Evolutionary conservation across 1,284 basidiomycete genomes (phyloP).

Genomic region (Pseudozyma sp.): DNA sequence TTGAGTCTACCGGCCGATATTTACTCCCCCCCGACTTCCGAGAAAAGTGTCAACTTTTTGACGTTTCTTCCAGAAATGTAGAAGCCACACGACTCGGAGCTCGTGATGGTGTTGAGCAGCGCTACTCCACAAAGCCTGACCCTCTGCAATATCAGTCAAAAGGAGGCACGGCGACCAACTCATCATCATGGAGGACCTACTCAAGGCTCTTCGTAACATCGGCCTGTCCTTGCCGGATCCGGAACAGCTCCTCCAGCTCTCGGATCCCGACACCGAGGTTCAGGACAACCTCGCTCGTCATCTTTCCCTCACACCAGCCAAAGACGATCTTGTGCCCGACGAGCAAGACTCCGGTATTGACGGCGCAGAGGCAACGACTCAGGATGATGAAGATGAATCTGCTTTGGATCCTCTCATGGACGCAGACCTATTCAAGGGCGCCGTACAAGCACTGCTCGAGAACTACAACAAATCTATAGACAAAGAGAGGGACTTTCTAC

Average conservation of each 20-base stretch:
- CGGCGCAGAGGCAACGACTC: not conserved
- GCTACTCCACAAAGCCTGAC: not conserved
- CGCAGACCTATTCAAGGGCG: conserved; percentile 63
- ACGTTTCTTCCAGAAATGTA: conserved; percentile 22
- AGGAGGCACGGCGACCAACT: not conserved
- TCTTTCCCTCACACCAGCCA: conserved; percentile 54
- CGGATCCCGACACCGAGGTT: conserved; percentile 54
- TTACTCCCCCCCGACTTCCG: conserved; percentile 14
- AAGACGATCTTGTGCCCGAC: conserved; percentile 20
- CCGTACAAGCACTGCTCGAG: conserved; percentile 62
- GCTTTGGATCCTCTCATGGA: conserved; percentile 53
- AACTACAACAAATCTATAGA: conserved; percentile 60
- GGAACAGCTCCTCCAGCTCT: conserved; percentile 62
- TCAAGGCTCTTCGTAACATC: conserved; percentile 61
- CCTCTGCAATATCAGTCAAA: not conserved
- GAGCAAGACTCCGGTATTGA: conserved; percentile 1
- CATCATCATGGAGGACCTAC: conserved; percentile 60
- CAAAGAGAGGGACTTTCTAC: conserved; percentile 48
- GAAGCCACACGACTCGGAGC: conserved; percentile 10
- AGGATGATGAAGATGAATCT: conserved; percentile 19
- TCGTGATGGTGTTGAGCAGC: not conserved
- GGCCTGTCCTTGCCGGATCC: conserved; percentile 56
- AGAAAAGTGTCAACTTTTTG: conserved; percentile 28
- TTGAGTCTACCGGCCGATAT: conserved; percentile 1
- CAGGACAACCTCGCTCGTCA: conserved; percentile 62